Base-by-base conservation (phyloP, 2,329 filamentous ascomycete genomes). In the Cercospora beticola region DNA sequence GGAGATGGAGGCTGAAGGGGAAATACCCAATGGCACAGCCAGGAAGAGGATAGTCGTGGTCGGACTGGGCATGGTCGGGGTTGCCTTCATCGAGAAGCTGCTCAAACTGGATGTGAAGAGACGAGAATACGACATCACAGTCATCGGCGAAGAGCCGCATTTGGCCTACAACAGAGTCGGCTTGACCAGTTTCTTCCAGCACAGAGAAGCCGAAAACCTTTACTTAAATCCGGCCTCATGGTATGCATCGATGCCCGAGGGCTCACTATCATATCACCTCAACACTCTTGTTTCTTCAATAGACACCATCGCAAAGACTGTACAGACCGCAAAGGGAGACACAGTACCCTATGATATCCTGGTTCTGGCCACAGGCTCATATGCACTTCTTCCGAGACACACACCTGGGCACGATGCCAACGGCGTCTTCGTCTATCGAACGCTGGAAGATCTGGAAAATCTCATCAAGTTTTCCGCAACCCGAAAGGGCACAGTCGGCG, bases 131-230 rank as follows among this genome's bases (percentile, higher is more conserved):
- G 88, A 92, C 71, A 87, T 97, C 62, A 86, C 93, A 1, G 92
- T 97, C 10, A 90, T 97, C 70, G 93, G 93, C 70, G 93, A 97
- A 76, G 93, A 97, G 78, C 84, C 90, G 21, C 91, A 97, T 82
- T 83, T 97, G 64, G 93, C 93, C 21, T 97, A 97, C 79, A 97
- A 97, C 78, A 89, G 94, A 67, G 93, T 97, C 31, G 93, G 93
- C 3, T 84, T 97, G 62, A 96, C 93, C 3, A 92, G 89, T 68
- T 97, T 94, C 83, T 97, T 97, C 78, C 89, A 92, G 74, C 92
- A 97, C 80, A 87, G 93, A 63, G 87, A 90, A 74, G 90, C 95
- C 49, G 92, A 97, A 80, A 92, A 93, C 72, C 80, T 97, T n/a
- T 97, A 96, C 77, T 84, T 97, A 33, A 96, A 97, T 74, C 90